phyloP scores from a whole-genome alignment of 169 alveolate genomes.

The Miamiensis avidus region DNA sequence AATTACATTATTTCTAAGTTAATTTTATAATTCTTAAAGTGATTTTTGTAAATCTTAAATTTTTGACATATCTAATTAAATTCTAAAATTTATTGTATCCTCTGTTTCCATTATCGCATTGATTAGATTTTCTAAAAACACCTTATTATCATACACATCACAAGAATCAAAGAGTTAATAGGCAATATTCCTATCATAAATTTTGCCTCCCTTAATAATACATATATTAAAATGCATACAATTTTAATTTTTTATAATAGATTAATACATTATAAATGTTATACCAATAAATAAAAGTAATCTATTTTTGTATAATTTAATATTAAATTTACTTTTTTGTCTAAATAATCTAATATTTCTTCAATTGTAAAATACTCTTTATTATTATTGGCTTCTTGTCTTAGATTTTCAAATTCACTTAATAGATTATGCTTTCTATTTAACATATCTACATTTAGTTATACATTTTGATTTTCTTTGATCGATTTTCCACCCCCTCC shows the following conservation, averaged over 20 bases:
- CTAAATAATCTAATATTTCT: slow-evolving; percentile 17
- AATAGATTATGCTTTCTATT: neutral
- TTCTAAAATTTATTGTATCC: slow-evolving; percentile 13
- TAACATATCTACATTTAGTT: neutral
- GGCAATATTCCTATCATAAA: slow-evolving; percentile 27
- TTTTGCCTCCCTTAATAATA: slow-evolving; percentile 2
- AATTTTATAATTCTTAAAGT: neutral
- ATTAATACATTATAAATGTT: no score
- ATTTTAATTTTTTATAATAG: no score
- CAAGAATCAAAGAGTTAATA: slow-evolving; percentile 7
- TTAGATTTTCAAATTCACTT: neutral
- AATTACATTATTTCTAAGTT: neutral
- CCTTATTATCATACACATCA: neutral
- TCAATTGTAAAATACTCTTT: slow-evolving; percentile 1
- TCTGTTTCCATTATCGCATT: slow-evolving; percentile 10
- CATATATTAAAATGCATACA: no score
- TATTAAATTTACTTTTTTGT: slow-evolving; percentile 9
- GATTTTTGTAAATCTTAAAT: neutral
- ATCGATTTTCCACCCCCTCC: neutral
- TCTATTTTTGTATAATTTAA: no score
- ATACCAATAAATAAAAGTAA: neutral
- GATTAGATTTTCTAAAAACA: neutral
- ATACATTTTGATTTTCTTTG: no score
- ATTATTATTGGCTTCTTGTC: neutral
- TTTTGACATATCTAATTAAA: slow-evolving; percentile 2